Base-by-base conservation (phyloP, 2,329 filamentous ascomycete species). In the Neofusicoccum sp. region DNA sequence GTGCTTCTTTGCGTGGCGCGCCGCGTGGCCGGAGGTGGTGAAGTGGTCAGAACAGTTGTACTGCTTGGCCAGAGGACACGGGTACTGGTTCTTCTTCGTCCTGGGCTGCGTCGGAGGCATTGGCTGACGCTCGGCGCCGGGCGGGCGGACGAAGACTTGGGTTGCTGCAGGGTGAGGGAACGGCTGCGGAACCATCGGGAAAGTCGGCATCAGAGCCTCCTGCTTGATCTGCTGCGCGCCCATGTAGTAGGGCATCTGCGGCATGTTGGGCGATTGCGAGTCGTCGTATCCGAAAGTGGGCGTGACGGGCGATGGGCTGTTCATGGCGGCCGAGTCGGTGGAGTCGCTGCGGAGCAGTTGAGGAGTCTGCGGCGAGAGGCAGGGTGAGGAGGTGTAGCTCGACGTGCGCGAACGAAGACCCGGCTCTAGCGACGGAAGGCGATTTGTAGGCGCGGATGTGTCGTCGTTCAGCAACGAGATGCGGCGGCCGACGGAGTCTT, bases 1-100 rank as follows among this genome's bases (percentile, higher is more conserved):
- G 78, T 93, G 90, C 69, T 91, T 92, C 75, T 92, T 92, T 62
- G 89, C 89, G 73, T 93, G 90, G 41, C 90, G 86, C 44, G 90
- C 91, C n/a, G 90, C 89, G 69, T 93, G 90, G 44, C 90, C 90
- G 0, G 90, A 93, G 2, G 90, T 93, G 62, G 90, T 93, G 72
- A 93, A 93, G 9, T 86, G 90, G 78, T 91, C 90, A 68, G 84
- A 84, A 77, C 90, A 93, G 41, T 85, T 84, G 67, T 86, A 88
- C 56, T 82, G 83, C 64, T 91, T 88, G 34, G 86, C 84, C 70
- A 88, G 88, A 26, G 88, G 87, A 72, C 89, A 92, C 1, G 88
- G 88, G 68, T 90, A 91, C 61, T 87, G 83, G 72, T 86, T 84
- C 87, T 91, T 73, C 80, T 80, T 81, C 26, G 76, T 70, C 1